Evolutionary conservation across 2,329 filamentous ascomycete genomes (phyloP).

Genomic region (Cladosporium austrohemisphaericum): DNA sequence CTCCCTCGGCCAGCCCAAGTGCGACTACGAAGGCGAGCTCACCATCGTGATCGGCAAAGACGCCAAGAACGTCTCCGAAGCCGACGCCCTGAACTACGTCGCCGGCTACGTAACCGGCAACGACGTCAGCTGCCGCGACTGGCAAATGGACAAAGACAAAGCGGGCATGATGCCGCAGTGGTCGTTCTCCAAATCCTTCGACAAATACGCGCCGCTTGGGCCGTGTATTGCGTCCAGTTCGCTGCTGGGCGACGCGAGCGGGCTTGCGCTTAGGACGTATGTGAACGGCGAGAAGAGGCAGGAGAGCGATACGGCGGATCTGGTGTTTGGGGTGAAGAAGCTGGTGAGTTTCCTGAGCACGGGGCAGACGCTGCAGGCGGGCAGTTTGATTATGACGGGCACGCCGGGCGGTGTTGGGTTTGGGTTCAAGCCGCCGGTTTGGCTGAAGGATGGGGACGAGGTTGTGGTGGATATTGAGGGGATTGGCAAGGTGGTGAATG

Average conservation of each 20-base stretch:
- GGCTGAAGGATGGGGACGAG: slow-evolving; percentile 33
- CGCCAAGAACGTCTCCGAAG: slow-evolving; percentile 62
- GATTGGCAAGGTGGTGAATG: slow-evolving; percentile 32
- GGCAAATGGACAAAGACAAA: slow-evolving; percentile 37
- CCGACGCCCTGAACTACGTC: slow-evolving; percentile 64
- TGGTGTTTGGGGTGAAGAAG: slow-evolving; percentile 45
- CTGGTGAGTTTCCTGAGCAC: slow-evolving; percentile 33
- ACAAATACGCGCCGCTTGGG: slow-evolving; percentile 54
- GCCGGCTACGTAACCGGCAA: slow-evolving; percentile 73
- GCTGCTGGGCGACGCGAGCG: slow-evolving; percentile 43
- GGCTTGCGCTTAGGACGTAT: slow-evolving; percentile 44
- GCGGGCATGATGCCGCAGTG: slow-evolving; percentile 56
- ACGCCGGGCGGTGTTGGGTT: slow-evolving; percentile 41
- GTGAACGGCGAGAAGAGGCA: slow-evolving; percentile 52
- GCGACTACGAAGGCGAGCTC: slow-evolving; percentile 80
- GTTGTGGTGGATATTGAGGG: slow-evolving; percentile 33
- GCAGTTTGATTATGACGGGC: slow-evolving; percentile 50
- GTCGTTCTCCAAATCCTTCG: slow-evolving; percentile 58
- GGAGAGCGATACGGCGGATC: slow-evolving; percentile 36
- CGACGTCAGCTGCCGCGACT: slow-evolving; percentile 76
- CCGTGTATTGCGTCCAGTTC: slow-evolving; percentile 46
- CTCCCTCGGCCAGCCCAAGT: slow-evolving; percentile 59
- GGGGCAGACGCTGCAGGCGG: slow-evolving; percentile 44
- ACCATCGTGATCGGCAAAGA: slow-evolving; percentile 68
- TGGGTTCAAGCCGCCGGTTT: slow-evolving; percentile 31